Evolutionary conservation across 345 rosid species (phyloP), one percentile per base, ranked within the genome.

Genomic region (Iberis pinnata): DNA sequence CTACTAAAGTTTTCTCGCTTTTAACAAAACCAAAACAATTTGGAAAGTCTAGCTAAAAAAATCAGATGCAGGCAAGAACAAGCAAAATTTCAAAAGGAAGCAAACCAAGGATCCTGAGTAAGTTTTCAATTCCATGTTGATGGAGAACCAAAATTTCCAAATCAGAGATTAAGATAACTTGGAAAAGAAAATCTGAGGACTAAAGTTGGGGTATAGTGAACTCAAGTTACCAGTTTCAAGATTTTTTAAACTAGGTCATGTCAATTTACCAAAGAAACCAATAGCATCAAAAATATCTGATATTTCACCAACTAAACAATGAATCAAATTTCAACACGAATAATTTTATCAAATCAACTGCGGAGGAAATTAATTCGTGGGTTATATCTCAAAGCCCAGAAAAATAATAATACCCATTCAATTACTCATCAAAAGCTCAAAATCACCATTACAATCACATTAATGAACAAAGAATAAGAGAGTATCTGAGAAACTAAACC

Each of bases 401-500:
- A 0, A 10, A 17, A 2, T 7, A 27, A 57, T 17, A n/a, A n/a
- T n/a, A n/a, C n/a, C n/a, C 31, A 49, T 63, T 1, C 6, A 58
- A 43, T 19, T 11, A 25, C 6, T 19, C 54, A 43, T 43, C 42
- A 10, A 44, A 25, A 35, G 16, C 61, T 12, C 3, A 17, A 33
- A 67, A 45, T n/a, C 31, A 19, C 14, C n/a, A n/a, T n/a, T n/a
- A n/a, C n/a, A n/a, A 53, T 18, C n/a, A 46, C 15, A 37, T 5
- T n/a, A n/a, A n/a, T n/a, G n/a, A n/a, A 12, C 8, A 18, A 15
- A 27, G 19, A 32, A 16, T n/a, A 46, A 19, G 3, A 22, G 43
- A 31, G 59, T 64, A 41, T 31, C 1, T 25, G 20, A 53, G 49
- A 73, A 56, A 61, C 24, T 68, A 29, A 60, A 92, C 98, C 96